Evolutionary conservation across 2,329 filamentous ascomycete species (phyloP), one percentile per base, ranked within the genome.

Genomic region (Aciculosporium take): DNA sequence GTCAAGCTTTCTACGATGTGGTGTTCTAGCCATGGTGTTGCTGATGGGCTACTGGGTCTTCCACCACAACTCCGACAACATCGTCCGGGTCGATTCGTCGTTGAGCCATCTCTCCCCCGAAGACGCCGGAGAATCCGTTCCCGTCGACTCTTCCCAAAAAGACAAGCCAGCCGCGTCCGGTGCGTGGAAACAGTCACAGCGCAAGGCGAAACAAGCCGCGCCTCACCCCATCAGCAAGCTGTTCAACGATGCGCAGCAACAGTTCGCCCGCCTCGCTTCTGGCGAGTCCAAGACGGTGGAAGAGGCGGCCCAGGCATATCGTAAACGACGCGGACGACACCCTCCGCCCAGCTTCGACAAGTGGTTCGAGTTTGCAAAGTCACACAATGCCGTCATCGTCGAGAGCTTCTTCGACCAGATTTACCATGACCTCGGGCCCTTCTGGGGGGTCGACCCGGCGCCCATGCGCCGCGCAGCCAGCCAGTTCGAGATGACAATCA

Each of bases 381-480:
- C 68, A 17, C 61, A 66, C 39, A 61, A 72, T 24, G 69, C 71
- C 17, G 51, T 79, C 43, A 64, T 79, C 10, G 62, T 80, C 9
- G 76, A 80, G 49, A 70, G 74, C 38, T 80, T 79, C 49, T 80
- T 78, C 56, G 72, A 78, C 49, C 74, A 75, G 46, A 71, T 80
- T 40, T 73, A 77, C 57, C 67, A 76, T 46, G 76, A 81, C 48
- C 56, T 79, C 10, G 63, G 70, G 38, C 71, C 72, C 1, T 74
- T 74, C 49, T 76, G 72, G 72, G 72, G 66, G 9, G 51, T 74
- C 9, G 60, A 69, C 8, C 58, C 72, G 2, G 55, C 56, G 5
- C 43, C 56, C 20, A 66, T 76, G 33, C 71, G 70, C 42, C 66
- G 66, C 48, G 70, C 76, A 45, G 67, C 74, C 0, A 53, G 53